A percentile compares a stretch with the other conserved stretches of the same genome.
phyloP scores from a whole-genome alignment of 208 protist species.

The Trypanosoma lewisi region DNA sequence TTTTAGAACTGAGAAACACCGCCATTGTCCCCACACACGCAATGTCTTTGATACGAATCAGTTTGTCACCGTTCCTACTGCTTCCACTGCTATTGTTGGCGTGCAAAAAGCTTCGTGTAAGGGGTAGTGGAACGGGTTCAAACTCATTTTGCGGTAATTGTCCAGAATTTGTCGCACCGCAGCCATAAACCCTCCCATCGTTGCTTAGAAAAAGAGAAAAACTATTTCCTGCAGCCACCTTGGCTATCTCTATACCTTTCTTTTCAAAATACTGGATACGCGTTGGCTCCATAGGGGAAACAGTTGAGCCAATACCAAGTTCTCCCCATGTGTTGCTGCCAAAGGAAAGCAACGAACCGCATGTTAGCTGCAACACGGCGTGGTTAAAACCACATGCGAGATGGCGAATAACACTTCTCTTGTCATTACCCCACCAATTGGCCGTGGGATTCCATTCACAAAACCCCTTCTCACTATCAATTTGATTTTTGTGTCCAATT shows the following conservation, averaged over 20 bases:
- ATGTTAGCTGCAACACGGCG: slow-evolving; percentile 38
- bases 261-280: slow-evolving; percentile 51
- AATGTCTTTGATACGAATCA: slow-evolving; percentile 66
- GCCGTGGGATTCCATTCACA: slow-evolving; percentile 51
- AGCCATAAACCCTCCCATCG: slow-evolving; percentile 67
- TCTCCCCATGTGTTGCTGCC: slow-evolving; percentile 81
- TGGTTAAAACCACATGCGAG: slow-evolving; percentile 67
- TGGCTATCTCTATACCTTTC: slow-evolving; percentile 32
- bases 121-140: slow-evolving; percentile 56
- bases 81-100: not conserved
- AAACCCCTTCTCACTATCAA: slow-evolving; percentile 44
- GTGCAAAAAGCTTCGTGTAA: slow-evolving; percentile 45
- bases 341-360: slow-evolving; percentile 51
- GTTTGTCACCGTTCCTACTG: slow-evolving; percentile 20
- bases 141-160: slow-evolving; percentile 66
- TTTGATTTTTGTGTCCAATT: slow-evolving; percentile 43
- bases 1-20: slow-evolving; percentile 47
- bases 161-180: slow-evolving; percentile 59
- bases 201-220: slow-evolving; percentile 68
- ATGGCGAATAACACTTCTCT: slow-evolving; percentile 27
- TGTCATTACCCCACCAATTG: slow-evolving; percentile 41
- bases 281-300: slow-evolving; percentile 53
- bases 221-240: slow-evolving; percentile 59
- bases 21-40: slow-evolving; percentile 50
- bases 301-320: slow-evolving; percentile 56